Percentiles rank a stretch among this genome's conserved stretches.
Evolutionary conservation across 1,284 basidiomycete species (phyloP).

Genomic region (Peniophora sp.): DNA sequence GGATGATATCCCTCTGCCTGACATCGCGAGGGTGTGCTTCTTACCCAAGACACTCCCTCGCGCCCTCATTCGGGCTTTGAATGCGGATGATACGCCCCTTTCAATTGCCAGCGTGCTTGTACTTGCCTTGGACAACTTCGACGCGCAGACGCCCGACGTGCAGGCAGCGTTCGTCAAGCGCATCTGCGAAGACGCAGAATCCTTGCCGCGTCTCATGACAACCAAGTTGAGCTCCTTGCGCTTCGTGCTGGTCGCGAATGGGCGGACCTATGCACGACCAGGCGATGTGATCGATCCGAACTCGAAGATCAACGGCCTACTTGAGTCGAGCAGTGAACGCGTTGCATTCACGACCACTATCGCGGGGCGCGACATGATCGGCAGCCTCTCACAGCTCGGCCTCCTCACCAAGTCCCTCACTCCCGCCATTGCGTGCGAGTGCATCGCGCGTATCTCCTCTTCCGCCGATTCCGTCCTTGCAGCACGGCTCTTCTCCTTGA

Average conservation of each 20-base stretch:
- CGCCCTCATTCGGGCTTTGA: not conserved
- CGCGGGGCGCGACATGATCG: constrained; percentile 10
- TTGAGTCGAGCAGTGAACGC: not conserved
- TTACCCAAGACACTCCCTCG: not conserved
- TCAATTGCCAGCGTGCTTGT: not conserved
- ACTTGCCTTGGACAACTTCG: not conserved
- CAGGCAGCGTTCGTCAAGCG: not conserved
- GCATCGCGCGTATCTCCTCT: constrained; percentile 22
- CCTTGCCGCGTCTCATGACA: not conserved
- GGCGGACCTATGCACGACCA: not conserved
- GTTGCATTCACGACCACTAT: not conserved
- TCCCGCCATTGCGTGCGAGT: constrained; percentile 21
- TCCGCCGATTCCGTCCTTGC: not conserved
- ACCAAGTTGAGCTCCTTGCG: not conserved
- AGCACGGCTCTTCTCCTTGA: not conserved
- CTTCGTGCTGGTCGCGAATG: not conserved
- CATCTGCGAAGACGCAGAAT: not conserved
- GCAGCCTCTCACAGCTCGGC: constrained; percentile 16
- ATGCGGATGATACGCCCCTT: not conserved
- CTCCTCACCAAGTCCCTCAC: constrained; percentile 23
- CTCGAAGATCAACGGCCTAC: not conserved
- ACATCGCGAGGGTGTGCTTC: not conserved
- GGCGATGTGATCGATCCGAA: not conserved
- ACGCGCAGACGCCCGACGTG: not conserved
- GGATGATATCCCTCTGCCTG: not conserved